These are phyloP conservation scores for Aspergillus panamensis DNA, from an alignment of 495 filamentous ascomycete species.

Conservation along the genomic window DNA sequence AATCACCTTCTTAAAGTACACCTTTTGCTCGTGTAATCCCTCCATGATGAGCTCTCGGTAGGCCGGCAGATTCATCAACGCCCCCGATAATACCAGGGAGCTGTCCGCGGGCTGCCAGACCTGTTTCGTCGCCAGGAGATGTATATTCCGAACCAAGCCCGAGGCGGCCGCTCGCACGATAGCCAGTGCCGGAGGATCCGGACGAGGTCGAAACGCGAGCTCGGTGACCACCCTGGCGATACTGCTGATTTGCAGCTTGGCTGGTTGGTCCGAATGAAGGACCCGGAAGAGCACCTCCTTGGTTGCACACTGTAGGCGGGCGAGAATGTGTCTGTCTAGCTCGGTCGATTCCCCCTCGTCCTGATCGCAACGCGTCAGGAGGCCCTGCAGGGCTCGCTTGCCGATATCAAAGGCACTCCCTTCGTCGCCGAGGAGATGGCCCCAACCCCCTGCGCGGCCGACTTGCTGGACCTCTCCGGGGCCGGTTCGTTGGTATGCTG, in stretches of 20 bases:
- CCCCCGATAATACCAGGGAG: background rate
- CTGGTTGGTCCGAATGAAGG: background rate
- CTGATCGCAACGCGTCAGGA: background rate
- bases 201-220: background rate
- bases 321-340: background rate
- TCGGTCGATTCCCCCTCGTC: background rate
- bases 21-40: background rate
- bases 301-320: background rate
- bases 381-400: background rate
- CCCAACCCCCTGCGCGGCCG: background rate
- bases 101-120: background rate
- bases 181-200: background rate
- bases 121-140: background rate
- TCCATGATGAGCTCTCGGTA: background rate
- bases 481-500: background rate
- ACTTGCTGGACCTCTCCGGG: background rate
- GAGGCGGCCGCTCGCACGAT: background rate
- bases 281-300: background rate
- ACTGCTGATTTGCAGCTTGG: background rate
- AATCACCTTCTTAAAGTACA: background rate
- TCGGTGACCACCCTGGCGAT: background rate
- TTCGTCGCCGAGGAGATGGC: background rate
- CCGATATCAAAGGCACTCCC: conserved; percentile 1
- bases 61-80: background rate
- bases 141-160: background rate